A percentile compares a stretch with the other conserved stretches of the same genome.
Evolutionary conservation across 257 asterid genomes (phyloP).

Genomic region (Lantana camara): DNA sequence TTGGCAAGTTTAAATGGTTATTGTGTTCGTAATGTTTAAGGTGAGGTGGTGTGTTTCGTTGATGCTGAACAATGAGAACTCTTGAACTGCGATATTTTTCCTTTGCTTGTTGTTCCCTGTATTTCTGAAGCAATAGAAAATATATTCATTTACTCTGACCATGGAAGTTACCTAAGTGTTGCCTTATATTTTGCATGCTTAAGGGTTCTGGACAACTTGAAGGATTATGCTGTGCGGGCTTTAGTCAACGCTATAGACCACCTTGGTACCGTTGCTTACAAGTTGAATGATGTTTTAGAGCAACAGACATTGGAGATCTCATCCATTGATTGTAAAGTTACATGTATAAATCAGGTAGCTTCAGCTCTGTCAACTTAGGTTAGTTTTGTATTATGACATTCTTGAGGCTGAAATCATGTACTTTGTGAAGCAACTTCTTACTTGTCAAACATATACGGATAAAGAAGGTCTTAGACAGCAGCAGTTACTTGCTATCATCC

Average conservation of each 20-base stretch:
- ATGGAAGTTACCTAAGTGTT: conserved; percentile 10
- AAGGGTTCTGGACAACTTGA: conserved; percentile 89
- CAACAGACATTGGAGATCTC: conserved; percentile 76
- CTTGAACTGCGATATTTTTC: not conserved
- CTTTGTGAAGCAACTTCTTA: conserved; percentile 62
- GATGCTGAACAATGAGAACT: conserved; percentile 4
- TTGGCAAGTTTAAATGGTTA: not conserved
- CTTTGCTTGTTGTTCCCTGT: conserved; percentile 15
- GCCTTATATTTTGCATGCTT: conserved; percentile 28
- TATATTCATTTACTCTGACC: conserved; percentile 5
- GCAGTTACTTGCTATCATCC: conserved; percentile 81
- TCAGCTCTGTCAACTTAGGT: conserved; percentile 8
- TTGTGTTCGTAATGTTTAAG: not conserved
- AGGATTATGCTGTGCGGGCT: conserved; percentile 89
- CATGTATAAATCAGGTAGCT: conserved; percentile 75
- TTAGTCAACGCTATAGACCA: conserved; percentile 96
- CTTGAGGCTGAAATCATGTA: conserved; percentile 32
- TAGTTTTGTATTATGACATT: conserved; percentile 5
- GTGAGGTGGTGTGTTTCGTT: not conserved
- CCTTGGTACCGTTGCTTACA: conserved; percentile 92
- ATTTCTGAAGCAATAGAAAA: conserved; percentile 4
- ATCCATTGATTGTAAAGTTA: conserved; percentile 62
- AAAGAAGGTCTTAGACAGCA: conserved; percentile 95
- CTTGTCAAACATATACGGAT: conserved; percentile 79
- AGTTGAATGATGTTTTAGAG: conserved; percentile 79